phyloP scores from a whole-genome alignment of 768 basidiomycete genomes.

The Pulveroboletus sp. region DNA sequence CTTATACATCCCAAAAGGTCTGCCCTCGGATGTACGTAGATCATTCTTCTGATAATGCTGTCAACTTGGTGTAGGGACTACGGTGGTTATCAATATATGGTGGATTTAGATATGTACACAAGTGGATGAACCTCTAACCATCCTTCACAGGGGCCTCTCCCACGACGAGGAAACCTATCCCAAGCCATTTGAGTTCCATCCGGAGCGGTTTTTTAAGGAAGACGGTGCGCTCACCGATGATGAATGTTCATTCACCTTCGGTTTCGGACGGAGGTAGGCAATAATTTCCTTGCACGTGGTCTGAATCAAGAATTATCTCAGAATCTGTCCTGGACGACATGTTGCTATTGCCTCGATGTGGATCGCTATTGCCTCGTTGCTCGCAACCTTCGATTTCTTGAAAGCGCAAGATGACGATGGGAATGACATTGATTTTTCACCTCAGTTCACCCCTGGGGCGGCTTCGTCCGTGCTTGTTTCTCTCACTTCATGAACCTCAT shows the following conservation, averaged over 20 bases:
- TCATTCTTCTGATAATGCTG: not conserved
- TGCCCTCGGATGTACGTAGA: not conserved
- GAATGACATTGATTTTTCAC: constrained; percentile 22
- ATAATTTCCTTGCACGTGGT: not conserved
- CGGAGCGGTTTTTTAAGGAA: constrained; percentile 33
- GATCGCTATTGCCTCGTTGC: constrained; percentile 22
- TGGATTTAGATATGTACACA: not conserved
- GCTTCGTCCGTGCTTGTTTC: constrained; percentile 16
- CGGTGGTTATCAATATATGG: constrained; percentile 24
- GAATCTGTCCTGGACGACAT: constrained; percentile 22
- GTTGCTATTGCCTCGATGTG: constrained; percentile 24
- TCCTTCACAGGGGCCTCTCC: constrained; percentile 32
- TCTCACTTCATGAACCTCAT: not conserved
- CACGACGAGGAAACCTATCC: constrained; percentile 36
- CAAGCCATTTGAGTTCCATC: constrained; percentile 38
- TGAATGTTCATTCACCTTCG: constrained; percentile 14
- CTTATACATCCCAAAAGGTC: constrained; percentile 22
- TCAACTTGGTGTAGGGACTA: constrained; percentile 9
- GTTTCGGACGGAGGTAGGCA: constrained; percentile 24
- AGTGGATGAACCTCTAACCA: not conserved
- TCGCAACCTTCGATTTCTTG: constrained; percentile 20
- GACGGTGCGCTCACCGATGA: constrained; percentile 13
- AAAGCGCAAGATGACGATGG: constrained; percentile 21
- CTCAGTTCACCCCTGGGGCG: constrained; percentile 16
- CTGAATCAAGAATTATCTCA: not conserved